Evolutionary conservation across 2,329 filamentous ascomycete species (phyloP), one percentile per base, ranked within the genome.

Genomic region (Aureobasidium sp.): DNA sequence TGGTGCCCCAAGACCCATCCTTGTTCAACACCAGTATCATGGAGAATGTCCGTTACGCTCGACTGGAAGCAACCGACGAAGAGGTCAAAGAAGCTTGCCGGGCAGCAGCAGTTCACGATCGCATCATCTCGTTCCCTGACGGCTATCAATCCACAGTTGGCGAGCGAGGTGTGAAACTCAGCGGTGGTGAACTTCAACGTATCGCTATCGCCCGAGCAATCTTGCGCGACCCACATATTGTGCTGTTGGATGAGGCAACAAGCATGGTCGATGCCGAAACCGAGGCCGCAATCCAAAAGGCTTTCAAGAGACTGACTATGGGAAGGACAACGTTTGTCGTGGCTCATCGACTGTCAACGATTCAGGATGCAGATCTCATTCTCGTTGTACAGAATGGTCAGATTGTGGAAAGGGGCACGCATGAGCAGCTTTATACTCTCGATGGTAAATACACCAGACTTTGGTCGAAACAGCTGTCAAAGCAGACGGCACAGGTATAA

Each of bases 101-200:
- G 60, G 80, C 81, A 0, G 86, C 85, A 3, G 79, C 81, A 1
- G 82, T 89, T 30, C 86, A 89, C 70, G 81, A 87, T 60, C 84
- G 85, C 65, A 86, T 88, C 63, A 69, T 81, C 58, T 76, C 72
- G 1, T 86, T 88, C 66, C 76, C 82, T 0, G 76, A 89, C 76
- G 83, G 85, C 1, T 92, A 92, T 69, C 81, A 87, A 5, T 91
- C 90, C 0, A 74, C 82, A 9, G 89, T 94, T 1, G 90, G 90
- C 1, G 89, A 93, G 69, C 83, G 83, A 30, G 90, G 90, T 5
- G 86, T 88, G 52, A 90, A 89, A 70, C 77, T 95, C 1, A 91
- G 87, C 11, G 88, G 90, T n/a, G 91, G 91, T 0, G 90, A 96
- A 71, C 83, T 89, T n/a, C 90, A 95, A 71, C 83, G 91, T 5